Evolutionary conservation across 352 stramenopile species (phyloP).

Genomic region (Globisporangium takayamanum): DNA sequence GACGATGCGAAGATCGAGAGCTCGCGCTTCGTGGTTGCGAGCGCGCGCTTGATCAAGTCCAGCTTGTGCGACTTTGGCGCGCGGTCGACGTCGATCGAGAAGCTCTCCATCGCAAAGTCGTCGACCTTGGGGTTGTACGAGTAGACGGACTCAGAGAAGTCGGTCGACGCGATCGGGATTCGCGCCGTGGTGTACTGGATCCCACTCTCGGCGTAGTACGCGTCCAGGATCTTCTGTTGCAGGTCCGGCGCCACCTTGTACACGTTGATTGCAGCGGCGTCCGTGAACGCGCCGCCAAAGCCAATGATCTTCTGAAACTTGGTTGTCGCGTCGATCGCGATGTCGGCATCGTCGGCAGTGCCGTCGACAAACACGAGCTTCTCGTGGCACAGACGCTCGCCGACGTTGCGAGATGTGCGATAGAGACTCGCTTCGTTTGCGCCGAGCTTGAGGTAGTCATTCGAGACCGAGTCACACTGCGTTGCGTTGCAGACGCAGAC

Average conservation of each 20-base stretch:
- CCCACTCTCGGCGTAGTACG: constrained; percentile 66
- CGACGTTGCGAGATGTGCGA: constrained; percentile 31
- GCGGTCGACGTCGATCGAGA: constrained; percentile 72
- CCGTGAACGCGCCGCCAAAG: constrained; percentile 88
- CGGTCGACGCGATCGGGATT: constrained; percentile 75
- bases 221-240: constrained; percentile 61
- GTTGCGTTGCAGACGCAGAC: constrained; percentile 49
- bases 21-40: constrained; percentile 26
- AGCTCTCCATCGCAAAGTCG: constrained; percentile 62
- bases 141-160: constrained; percentile 85
- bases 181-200: constrained; percentile 75
- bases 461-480: constrained; percentile 47
- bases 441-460: constrained; percentile 34
- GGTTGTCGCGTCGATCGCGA: constrained; percentile 39
- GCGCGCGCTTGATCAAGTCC: constrained; percentile 52
- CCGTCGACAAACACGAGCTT: constrained; percentile 22
- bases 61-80: constrained; percentile 58
- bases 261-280: constrained; percentile 75
- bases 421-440: constrained; percentile 38
- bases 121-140: constrained; percentile 67
- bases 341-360: constrained; percentile 24
- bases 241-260: constrained; percentile 45
- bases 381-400: constrained; percentile 42
- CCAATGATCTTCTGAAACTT: constrained; percentile 77
- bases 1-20: constrained; percentile 79